phyloP scores from a whole-genome alignment of 2,329 filamentous ascomycete species.

The Colletotrichum sublineola region DNA sequence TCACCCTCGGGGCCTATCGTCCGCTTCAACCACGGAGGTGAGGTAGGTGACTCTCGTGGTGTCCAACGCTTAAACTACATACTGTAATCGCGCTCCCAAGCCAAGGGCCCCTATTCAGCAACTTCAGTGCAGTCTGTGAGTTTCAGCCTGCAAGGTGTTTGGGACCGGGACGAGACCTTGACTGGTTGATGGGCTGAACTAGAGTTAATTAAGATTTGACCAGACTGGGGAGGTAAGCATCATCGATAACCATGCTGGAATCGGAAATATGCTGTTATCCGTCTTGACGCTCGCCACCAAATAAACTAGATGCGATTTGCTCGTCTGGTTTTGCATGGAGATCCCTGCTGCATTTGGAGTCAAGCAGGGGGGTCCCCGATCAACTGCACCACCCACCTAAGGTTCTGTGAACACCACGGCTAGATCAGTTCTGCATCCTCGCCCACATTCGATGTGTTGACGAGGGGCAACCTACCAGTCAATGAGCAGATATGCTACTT shows the following conservation, averaged over 20 bases:
- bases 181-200: slow-evolving; percentile 16
- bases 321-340: slow-evolving; percentile 27
- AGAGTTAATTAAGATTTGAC: slow-evolving; percentile 7
- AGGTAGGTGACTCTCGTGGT: not conserved
- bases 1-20: slow-evolving; percentile 14
- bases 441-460: not conserved
- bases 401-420: not conserved
- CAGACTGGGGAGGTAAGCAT: not conserved
- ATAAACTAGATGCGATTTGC: slow-evolving; percentile 36
- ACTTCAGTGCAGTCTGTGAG: slow-evolving; percentile 26
- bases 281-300: slow-evolving; percentile 21
- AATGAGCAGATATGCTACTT: not conserved
- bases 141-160: slow-evolving; percentile 24
- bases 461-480: not conserved
- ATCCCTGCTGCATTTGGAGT: slow-evolving; percentile 28
- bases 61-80: slow-evolving; percentile 5
- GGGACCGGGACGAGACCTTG: slow-evolving; percentile 18
- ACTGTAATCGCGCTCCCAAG: slow-evolving; percentile 15
- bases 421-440: not conserved
- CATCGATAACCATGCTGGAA: slow-evolving; percentile 7
- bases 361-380: slow-evolving; percentile 29
- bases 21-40: slow-evolving; percentile 3
- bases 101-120: slow-evolving; percentile 29
- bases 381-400: slow-evolving; percentile 4
- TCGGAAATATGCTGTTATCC: slow-evolving; percentile 36